Percentiles rank a stretch among this genome's conserved stretches.
phyloP scores from a whole-genome alignment of 345 rosid genomes.

The Streptanthus diversifolius region DNA sequence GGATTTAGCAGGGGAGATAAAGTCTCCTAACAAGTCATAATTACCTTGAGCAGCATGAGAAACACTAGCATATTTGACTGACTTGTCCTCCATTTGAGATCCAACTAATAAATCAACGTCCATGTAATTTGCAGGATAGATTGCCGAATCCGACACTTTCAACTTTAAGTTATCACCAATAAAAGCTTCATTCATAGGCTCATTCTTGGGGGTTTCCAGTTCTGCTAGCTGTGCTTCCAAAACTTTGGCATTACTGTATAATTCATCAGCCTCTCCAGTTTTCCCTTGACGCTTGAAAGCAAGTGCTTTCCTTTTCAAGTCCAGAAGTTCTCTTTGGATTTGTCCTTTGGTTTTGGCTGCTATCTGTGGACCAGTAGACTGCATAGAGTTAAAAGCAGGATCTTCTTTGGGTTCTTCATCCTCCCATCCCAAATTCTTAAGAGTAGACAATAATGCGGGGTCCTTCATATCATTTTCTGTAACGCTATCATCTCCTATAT shows the following conservation, averaged over 20 bases:
- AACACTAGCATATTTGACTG: not conserved
- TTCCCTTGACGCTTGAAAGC: conserved; percentile 54
- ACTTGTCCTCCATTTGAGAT: conserved; percentile 7
- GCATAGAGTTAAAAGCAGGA: conserved; percentile 24
- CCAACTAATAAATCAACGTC: conserved; percentile 28
- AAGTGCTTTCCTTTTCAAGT: conserved; percentile 59
- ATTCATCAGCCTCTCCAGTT: conserved; percentile 50
- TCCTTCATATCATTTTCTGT: conserved; percentile 62
- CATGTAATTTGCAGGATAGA: conserved; percentile 23
- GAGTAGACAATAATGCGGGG: conserved; percentile 45
- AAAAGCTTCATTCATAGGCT: conserved; percentile 26
- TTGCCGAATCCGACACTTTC: conserved; percentile 5
- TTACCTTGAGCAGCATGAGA: conserved; percentile 22
- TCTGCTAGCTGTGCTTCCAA: conserved; percentile 55
- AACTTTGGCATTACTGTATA: conserved; percentile 42
- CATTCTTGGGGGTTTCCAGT: conserved; percentile 37
- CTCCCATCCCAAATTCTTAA: conserved; percentile 59
- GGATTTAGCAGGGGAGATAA: conserved; percentile 29
- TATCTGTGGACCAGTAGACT: conserved; percentile 10
- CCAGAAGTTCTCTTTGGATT: conserved; percentile 56
- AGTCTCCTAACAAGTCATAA: conserved; percentile 33
- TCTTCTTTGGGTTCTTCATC: conserved; percentile 41
- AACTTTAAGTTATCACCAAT: conserved; percentile 16
- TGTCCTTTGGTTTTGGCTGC: conserved; percentile 46
- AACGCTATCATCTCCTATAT: conserved; percentile 42